phyloP scores from a whole-genome alignment of 176 grass and related monocot genomes.

The Cymbopogon citratus region DNA sequence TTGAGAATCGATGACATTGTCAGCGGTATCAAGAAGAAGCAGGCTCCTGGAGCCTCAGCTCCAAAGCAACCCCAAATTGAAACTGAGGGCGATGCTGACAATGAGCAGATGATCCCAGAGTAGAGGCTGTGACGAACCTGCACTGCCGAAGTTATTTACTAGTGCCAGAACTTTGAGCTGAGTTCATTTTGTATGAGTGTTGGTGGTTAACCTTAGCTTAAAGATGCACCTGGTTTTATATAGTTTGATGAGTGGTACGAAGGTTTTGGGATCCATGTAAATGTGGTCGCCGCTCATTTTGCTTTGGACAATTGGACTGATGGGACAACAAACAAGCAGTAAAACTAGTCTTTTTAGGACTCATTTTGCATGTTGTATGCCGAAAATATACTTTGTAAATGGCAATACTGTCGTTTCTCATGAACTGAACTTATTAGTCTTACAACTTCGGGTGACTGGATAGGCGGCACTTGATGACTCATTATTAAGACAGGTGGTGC shows the following conservation, averaged over 20 bases:
- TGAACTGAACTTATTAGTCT: too few species aligned
- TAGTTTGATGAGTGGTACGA: not conserved
- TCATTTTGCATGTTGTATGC: not conserved
- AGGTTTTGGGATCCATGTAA: not conserved
- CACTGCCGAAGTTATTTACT: conserved; percentile 11
- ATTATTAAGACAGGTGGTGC: not conserved
- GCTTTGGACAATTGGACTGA: not conserved
- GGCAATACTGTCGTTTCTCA: not conserved
- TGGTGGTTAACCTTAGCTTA: conserved; percentile 2
- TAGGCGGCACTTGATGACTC: not conserved
- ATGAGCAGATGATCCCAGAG: conserved; percentile 92
- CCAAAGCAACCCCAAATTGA: conserved; percentile 80
- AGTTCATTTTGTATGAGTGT: conserved; percentile 6
- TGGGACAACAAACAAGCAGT: not conserved
- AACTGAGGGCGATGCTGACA: conserved; percentile 79
- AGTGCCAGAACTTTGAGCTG: not conserved
- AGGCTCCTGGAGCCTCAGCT: conserved; percentile 62
- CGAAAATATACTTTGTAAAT: not conserved
- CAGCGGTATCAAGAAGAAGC: conserved; percentile 91
- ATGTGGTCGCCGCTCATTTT: conserved; percentile 14
- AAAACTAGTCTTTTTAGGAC: not conserved
- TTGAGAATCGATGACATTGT: conserved; percentile 95
- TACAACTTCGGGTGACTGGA: not conserved
- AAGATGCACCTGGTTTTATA: conserved; percentile 10
- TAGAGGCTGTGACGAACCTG: conserved; percentile 28